Conservation (phyloP, 768 basidiomycete species). For the Psilocybe cyanescens region DNA sequence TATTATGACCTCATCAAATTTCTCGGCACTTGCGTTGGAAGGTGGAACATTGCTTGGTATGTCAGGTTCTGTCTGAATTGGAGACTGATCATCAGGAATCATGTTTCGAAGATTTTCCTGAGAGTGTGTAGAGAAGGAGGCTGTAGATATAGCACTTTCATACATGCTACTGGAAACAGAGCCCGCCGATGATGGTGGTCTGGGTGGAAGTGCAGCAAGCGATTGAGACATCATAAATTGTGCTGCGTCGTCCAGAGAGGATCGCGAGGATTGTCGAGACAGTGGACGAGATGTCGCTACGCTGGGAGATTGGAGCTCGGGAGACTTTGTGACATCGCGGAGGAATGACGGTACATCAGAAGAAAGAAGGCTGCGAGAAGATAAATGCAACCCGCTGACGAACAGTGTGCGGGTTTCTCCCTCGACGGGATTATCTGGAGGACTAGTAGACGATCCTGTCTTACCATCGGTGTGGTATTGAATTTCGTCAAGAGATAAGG, state of each 20-base stretch:
- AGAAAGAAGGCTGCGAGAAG: slow-evolving; percentile 30
- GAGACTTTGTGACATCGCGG: slow-evolving; percentile 21
- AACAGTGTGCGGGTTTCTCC: slow-evolving; percentile 53
- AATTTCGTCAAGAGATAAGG: slow-evolving; percentile 59
- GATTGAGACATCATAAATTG: slow-evolving; percentile 79
- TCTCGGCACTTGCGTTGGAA: neutral
- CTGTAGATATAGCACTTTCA: slow-evolving; percentile 66
- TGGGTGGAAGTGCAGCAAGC: slow-evolving; percentile 60
- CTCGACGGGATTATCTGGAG: slow-evolving; percentile 9
- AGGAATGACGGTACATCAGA: slow-evolving; percentile 7
- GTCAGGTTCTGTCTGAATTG: neutral
- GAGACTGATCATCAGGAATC: neutral
- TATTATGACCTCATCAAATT: slow-evolving; percentile 49
- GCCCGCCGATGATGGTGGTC: slow-evolving; percentile 43
- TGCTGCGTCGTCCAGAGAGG: slow-evolving; percentile 68
- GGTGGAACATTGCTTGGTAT: neutral
- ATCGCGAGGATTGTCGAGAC: slow-evolving; percentile 57
- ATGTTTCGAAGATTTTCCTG: slow-evolving; percentile 1
- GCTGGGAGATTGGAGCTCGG: slow-evolving; percentile 21
- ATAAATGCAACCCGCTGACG: slow-evolving; percentile 60
- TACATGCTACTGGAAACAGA: slow-evolving; percentile 75
- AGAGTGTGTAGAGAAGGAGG: neutral
- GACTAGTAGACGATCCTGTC: neutral
- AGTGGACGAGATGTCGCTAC: slow-evolving; percentile 32
- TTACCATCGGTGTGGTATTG: slow-evolving; percentile 54